A percentile compares a stretch with the other conserved stretches of the same genome.
These are phyloP conservation scores for Lactarius pseudohatsudake DNA, from an alignment of 768 basidiomycete genomes.

Conservation along the genomic window DNA sequence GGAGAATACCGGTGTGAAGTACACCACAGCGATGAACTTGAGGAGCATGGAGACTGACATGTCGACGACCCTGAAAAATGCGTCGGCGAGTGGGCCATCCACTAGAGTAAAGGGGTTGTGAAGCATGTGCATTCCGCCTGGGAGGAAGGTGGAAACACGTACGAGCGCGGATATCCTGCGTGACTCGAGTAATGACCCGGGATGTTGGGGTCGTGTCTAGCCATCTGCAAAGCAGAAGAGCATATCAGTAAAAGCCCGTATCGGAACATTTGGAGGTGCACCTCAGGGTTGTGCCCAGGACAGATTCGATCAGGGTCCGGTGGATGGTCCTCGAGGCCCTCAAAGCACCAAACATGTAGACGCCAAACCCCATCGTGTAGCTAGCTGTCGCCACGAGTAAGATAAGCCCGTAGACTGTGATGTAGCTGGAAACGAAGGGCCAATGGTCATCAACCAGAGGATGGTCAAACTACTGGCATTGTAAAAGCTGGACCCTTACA, in stretches of 20 bases:
- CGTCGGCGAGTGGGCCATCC: constrained; percentile 37
- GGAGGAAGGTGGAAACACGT: neutral
- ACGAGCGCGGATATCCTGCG: constrained; percentile 56
- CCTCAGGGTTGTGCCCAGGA: constrained; percentile 62
- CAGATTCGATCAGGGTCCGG: constrained; percentile 47
- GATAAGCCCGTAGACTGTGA: constrained; percentile 43
- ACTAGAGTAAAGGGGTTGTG: constrained; percentile 30
- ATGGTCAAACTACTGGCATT: neutral
- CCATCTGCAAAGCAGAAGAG: constrained; percentile 38
- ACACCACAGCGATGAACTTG: constrained; percentile 40
- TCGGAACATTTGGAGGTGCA: constrained; percentile 40
- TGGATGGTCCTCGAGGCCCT: constrained; percentile 59
- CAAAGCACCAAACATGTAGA: constrained; percentile 48
- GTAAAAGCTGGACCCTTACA: constrained; percentile 32
- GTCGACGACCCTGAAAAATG: constrained; percentile 34
- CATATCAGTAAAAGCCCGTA: neutral
- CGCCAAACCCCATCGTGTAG: constrained; percentile 39
- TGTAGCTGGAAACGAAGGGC: constrained; percentile 42
- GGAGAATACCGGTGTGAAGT: constrained; percentile 42
- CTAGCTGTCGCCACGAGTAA: constrained; percentile 35
- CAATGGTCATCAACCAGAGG: neutral
- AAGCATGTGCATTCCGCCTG: neutral
- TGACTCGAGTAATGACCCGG: constrained; percentile 64
- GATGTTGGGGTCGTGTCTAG: constrained; percentile 51
- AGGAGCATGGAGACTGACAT: constrained; percentile 37